These are phyloP conservation scores for Camellia granthamiana DNA, from an alignment of 148 eudicot species.

Conservation along the genomic window DNA sequence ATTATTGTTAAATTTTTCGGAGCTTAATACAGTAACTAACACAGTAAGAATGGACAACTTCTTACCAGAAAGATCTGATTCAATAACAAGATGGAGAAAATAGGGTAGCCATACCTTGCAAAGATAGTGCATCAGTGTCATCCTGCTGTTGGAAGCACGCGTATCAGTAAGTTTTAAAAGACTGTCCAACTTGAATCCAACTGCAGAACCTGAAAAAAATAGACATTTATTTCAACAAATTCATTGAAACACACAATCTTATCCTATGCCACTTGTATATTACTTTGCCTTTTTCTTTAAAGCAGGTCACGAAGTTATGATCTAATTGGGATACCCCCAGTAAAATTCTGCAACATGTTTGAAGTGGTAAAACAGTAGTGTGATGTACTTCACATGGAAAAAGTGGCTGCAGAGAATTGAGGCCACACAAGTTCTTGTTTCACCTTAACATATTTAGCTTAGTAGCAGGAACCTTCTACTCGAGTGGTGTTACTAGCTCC, in stretches of 20 bases:
- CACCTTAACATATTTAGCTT: not conserved
- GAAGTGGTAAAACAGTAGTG: not conserved
- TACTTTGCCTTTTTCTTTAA: not conserved
- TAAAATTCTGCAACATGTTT: not conserved
- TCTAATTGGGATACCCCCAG: not conserved
- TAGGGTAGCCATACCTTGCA: conserved; percentile 62
- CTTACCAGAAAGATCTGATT: not conserved
- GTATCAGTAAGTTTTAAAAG: conserved; percentile 92
- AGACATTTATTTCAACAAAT: conserved; percentile 13
- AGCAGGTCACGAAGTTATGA: not conserved
- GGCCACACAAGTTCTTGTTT: not conserved
- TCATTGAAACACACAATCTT: not conserved
- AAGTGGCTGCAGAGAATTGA: not conserved
- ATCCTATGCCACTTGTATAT: not conserved
- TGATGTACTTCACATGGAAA: not conserved
- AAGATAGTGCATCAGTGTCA: conserved; percentile 98
- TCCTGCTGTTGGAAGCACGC: conserved; percentile 86
- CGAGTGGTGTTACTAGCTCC: too few relatives aligned
- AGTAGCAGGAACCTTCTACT: not conserved
- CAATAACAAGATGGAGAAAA: not conserved
- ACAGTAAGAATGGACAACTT: conserved; percentile 1
- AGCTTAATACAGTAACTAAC: not conserved
- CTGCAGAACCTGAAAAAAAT: conserved; percentile 61
- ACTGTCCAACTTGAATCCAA: conserved; percentile 96
- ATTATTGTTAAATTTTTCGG: not conserved